A percentile compares a stretch with the other conserved stretches of the same genome.
These are phyloP conservation scores for Tetrahymena malaccensis DNA, from an alignment of 73 alveolate species.

Conservation along the genomic window DNA sequence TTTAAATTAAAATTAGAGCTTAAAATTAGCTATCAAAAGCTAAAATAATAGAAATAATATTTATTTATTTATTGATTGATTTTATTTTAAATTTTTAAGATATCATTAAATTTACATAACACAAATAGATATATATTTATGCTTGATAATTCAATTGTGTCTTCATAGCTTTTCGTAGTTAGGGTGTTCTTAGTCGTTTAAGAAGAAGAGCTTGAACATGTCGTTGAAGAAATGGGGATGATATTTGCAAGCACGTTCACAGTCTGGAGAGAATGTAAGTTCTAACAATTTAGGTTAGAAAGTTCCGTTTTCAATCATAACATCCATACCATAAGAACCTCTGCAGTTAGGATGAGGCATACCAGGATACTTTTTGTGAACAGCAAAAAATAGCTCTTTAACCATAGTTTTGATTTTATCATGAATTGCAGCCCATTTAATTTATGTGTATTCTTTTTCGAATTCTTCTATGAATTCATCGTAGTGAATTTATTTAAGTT, in stretches of 20 bases:
- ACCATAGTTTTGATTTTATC: slow-evolving; percentile 8
- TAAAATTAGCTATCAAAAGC: too few relatives aligned
- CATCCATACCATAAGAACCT: slow-evolving; percentile 77
- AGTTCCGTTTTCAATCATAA: slow-evolving; percentile 56
- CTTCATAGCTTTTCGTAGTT: not conserved
- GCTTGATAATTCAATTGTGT: too few relatives aligned
- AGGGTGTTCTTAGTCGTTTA: slow-evolving; percentile 24
- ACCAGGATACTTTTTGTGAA: slow-evolving; percentile 6
- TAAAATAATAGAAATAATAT: too few relatives aligned
- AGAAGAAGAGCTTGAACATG: slow-evolving; percentile 58
- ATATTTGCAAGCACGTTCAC: slow-evolving; percentile 78
- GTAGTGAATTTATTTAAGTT: slow-evolving; percentile 48
- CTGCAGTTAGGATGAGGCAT: slow-evolving; percentile 23
- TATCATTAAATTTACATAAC: too few relatives aligned
- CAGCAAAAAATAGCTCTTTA: slow-evolving; percentile 11
- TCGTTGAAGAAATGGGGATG: slow-evolving; percentile 73
- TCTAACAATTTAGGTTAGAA: slow-evolving; percentile 76
- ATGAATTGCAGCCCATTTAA: not conserved
- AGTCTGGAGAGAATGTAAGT: slow-evolving; percentile 83
- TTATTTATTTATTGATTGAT: too few relatives aligned
- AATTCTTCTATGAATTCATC: slow-evolving; percentile 52
- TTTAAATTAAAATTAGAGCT: too few relatives aligned
- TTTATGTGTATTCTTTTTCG: slow-evolving; percentile 1
- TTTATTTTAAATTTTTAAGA: too few relatives aligned
- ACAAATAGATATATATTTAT: too few relatives aligned